These are phyloP conservation scores for Rhytidiadelphus loreus DNA, from an alignment of 225 moss, liverwort and hornwort genomes.

Conservation along the genomic window DNA sequence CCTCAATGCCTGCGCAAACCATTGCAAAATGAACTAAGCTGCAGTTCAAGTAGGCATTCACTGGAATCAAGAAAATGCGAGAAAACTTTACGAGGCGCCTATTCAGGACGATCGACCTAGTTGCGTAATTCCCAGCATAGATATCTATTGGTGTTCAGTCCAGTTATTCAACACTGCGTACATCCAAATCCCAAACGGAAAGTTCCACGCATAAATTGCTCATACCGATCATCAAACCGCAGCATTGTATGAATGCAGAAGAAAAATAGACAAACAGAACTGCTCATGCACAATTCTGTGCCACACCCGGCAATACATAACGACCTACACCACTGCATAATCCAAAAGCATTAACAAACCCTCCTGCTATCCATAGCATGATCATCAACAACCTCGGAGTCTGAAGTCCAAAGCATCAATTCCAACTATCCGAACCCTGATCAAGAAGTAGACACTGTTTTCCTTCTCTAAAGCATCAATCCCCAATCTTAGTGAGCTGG, in stretches of 20 bases:
- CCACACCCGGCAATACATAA: not conserved
- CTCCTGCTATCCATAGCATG: not conserved
- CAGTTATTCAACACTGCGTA: not conserved
- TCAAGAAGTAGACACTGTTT: not conserved
- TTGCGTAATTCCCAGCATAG: not conserved
- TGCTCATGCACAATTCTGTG: not conserved
- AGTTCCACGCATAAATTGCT: not conserved
- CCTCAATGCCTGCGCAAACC: conserved; percentile 36
- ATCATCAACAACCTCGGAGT: not conserved
- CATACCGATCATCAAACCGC: not conserved
- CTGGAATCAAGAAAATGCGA: not conserved
- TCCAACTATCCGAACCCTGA: not conserved
- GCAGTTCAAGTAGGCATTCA: not conserved
- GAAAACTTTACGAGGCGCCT: not conserved
- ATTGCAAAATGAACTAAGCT: not conserved
- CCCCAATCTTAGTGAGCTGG: not conserved
- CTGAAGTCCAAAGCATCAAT: not conserved
- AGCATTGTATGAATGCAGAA: not conserved
- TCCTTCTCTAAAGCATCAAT: not conserved
- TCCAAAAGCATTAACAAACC: not conserved
- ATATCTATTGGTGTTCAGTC: not conserved
- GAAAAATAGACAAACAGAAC: not conserved
- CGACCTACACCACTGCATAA: not conserved
- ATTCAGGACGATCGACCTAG: not conserved
- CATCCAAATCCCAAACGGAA: not conserved